Percentiles rank a stretch among this genome's conserved stretches.
Evolutionary conservation across 2,329 filamentous ascomycete genomes (phyloP).

Genomic region (Metarhizium rileyi): DNA sequence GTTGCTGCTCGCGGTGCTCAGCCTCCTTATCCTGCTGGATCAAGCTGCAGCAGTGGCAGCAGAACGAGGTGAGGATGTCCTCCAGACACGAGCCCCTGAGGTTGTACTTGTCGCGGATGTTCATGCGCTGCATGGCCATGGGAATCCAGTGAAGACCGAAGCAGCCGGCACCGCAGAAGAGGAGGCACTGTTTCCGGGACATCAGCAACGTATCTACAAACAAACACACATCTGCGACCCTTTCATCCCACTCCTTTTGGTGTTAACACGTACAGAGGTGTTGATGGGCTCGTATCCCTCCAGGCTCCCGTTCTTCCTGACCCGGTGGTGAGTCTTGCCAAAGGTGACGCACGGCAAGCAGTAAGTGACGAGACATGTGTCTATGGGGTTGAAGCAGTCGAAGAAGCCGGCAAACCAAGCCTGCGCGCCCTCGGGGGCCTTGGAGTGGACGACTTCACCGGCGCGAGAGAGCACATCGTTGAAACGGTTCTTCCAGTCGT

Average conservation of each 20-base stretch:
- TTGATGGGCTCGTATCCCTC: conserved; percentile 36
- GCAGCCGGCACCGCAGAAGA: conserved; percentile 31
- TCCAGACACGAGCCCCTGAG: conserved; percentile 33
- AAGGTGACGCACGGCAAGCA: conserved; percentile 39
- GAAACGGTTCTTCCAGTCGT: conserved; percentile 33
- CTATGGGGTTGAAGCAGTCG: conserved; percentile 34
- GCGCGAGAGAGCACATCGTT: conserved; percentile 33
- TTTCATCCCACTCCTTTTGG: neutral
- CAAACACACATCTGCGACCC: no score
- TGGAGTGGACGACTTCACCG: conserved; percentile 31
- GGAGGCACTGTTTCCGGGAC: conserved; percentile 25
- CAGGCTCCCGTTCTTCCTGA: conserved; percentile 29
- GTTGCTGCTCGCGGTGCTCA: conserved; percentile 22
- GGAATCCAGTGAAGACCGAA: conserved; percentile 32
- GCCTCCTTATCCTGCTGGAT: conserved; percentile 40
- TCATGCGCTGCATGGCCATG: conserved; percentile 34
- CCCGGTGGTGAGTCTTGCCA: conserved; percentile 37
- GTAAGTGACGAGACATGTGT: conserved; percentile 34
- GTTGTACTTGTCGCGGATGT: conserved; percentile 34
- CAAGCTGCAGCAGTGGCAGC: conserved; percentile 35
- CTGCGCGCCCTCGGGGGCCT: conserved; percentile 26
- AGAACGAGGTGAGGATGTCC: conserved; percentile 33
- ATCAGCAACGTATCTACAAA: no score
- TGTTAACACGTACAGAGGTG: conserved; percentile 28
- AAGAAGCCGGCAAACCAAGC: conserved; percentile 33